phyloP scores from a whole-genome alignment of 768 basidiomycete genomes.

The Asterophora parasitica region DNA sequence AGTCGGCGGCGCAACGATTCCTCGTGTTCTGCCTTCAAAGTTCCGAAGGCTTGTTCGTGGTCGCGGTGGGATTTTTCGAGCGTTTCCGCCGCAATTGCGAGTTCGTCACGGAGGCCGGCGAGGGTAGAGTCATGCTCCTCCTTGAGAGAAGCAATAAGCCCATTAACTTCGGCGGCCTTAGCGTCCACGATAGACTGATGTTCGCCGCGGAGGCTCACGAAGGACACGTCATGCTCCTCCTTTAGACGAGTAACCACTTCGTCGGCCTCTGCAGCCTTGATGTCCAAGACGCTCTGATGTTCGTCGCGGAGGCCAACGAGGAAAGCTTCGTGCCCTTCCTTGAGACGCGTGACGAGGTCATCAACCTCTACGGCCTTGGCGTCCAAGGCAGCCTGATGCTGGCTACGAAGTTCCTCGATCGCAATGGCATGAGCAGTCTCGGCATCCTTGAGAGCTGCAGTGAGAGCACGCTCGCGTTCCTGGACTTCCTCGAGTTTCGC shows the following conservation, averaged over 20 bases:
- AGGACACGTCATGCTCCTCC: conserved; percentile 40
- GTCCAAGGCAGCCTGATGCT: conserved; percentile 30
- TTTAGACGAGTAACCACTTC: conserved; percentile 43
- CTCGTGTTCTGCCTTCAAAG: conserved; percentile 49
- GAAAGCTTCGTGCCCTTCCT: conserved; percentile 43
- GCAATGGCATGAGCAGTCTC: conserved; percentile 29
- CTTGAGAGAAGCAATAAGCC: too few relatives aligned
- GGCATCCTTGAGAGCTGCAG: conserved; percentile 30
- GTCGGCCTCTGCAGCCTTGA: conserved; percentile 32
- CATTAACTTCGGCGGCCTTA: too few relatives aligned
- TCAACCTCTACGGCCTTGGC: conserved; percentile 31
- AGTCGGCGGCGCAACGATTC: conserved; percentile 48
- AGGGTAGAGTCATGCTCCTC: too few relatives aligned
- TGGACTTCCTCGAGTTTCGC: conserved; percentile 49
- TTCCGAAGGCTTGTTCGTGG: conserved; percentile 57
- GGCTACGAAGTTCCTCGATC: conserved; percentile 37
- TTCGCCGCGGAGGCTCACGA: too few relatives aligned
- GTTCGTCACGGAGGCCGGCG: conserved; percentile 25
- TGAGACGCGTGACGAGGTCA: conserved; percentile 40
- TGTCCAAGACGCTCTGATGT: conserved; percentile 27
- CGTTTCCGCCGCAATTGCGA: conserved; percentile 35
- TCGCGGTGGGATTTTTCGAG: conserved; percentile 49
- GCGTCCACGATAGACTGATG: too few relatives aligned
- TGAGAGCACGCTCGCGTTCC: conserved; percentile 51
- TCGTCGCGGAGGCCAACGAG: conserved; percentile 37